Percentiles rank a stretch among this genome's conserved stretches.
Conservation (phyloP, 768 basidiomycete genomes). For the Hortiboletus flavorubellus region DNA sequence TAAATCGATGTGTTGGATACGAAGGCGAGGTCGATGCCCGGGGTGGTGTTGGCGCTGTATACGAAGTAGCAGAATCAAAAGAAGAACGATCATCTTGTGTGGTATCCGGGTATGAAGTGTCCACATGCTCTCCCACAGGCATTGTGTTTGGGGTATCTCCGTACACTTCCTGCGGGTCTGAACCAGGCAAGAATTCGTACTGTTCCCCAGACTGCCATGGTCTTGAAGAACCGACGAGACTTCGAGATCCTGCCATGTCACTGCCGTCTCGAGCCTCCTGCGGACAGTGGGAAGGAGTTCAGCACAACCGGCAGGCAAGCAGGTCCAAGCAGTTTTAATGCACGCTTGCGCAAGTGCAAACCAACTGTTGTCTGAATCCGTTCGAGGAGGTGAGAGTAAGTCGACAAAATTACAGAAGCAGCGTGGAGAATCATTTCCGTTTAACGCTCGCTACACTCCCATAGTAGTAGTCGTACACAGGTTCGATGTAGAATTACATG, state of each 20-base stretch:
- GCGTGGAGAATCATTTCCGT: not conserved
- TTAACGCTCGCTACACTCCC: not conserved
- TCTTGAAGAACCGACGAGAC: constrained; percentile 12
- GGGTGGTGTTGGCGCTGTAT: constrained; percentile 57
- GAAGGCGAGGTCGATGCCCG: constrained; percentile 58
- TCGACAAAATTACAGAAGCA: constrained; percentile 1
- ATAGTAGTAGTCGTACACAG: too few species aligned
- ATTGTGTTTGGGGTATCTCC: constrained; percentile 13
- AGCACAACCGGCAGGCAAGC: not conserved
- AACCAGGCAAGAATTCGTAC: constrained; percentile 45
- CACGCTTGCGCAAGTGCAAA: not conserved
- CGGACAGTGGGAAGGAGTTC: constrained; percentile 9
- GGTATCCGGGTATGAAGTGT: constrained; percentile 27
- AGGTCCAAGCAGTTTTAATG: not conserved
- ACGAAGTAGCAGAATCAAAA: constrained; percentile 27
- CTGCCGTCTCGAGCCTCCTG: constrained; percentile 3
- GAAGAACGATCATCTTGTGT: constrained; percentile 20
- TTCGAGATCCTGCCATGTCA: constrained; percentile 19
- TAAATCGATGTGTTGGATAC: constrained; percentile 45
- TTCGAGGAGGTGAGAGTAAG: not conserved
- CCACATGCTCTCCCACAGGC: constrained; percentile 8
- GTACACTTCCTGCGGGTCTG: constrained; percentile 41
- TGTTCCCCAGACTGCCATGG: constrained; percentile 28
- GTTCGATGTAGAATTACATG: not conserved
- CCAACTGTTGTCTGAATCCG: not conserved